Conservation (phyloP, 139 green algal species). For the Chlamydomonas schloesseri region DNA sequence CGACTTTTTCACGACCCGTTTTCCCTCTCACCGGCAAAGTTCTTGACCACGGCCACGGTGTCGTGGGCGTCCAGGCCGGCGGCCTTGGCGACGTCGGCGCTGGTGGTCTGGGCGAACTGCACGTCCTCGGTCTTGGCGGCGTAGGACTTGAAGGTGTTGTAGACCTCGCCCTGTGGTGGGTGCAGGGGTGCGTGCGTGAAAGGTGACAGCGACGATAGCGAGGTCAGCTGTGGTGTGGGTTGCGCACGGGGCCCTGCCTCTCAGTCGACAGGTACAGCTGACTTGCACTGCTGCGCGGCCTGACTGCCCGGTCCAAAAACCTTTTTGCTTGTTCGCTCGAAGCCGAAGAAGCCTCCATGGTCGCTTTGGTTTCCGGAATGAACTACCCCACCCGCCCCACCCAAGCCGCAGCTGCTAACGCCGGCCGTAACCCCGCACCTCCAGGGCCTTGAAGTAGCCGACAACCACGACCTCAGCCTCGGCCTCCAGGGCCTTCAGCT, state of each 20-base stretch:
- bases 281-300: no score
- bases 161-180: conserved; percentile 76
- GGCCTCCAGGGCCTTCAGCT: conserved; percentile 66
- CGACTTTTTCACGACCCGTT: no score
- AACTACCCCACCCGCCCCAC: no score
- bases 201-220: background rate
- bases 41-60: conserved; percentile 72
- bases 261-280: no score
- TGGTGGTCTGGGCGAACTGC: conserved; percentile 75
- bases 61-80: conserved; percentile 66
- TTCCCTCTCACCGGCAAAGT: conserved; percentile 74
- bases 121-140: conserved; percentile 76
- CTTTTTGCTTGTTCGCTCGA: no score
- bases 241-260: no score
- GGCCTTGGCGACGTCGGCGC: conserved; percentile 73
- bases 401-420: no score
- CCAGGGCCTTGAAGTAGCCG: conserved; percentile 80
- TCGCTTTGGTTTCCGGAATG: no score
- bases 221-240: background rate
- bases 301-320: no score
- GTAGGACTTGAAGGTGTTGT: conserved; percentile 67
- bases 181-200: background rate
- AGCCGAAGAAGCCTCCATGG: no score
- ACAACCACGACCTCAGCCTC: conserved; percentile 69
- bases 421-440: conserved; percentile 32